These are phyloP conservation scores for Usnea hakonensis DNA, from an alignment of 495 filamentous ascomycete genomes.

Conservation along the genomic window DNA sequence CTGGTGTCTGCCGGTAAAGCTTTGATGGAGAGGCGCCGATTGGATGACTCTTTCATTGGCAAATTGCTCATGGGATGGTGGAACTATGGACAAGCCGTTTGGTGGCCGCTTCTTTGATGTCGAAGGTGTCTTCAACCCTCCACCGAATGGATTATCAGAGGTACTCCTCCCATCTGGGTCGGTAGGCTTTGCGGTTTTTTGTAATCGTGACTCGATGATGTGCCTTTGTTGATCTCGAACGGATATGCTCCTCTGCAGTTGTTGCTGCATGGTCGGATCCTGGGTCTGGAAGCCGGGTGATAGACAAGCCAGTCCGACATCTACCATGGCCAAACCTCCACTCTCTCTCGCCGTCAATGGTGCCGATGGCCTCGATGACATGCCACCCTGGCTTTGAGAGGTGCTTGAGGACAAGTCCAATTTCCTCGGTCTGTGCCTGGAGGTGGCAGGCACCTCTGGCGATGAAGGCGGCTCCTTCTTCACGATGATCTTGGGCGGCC, in stretches of 20 bases:
- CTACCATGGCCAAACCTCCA: slow-evolving; percentile 69
- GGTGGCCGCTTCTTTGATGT: slow-evolving; percentile 72
- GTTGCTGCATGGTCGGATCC: slow-evolving; percentile 93
- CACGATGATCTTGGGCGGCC: slow-evolving; percentile 70
- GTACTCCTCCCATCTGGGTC: slow-evolving; percentile 55
- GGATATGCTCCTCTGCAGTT: slow-evolving; percentile 85
- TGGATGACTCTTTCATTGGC: slow-evolving; percentile 94
- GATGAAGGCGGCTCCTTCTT: slow-evolving; percentile 91
- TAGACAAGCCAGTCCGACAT: slow-evolving; percentile 88
- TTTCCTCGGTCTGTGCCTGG: slow-evolving; percentile 77
- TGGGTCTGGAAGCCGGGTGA: slow-evolving; percentile 94
- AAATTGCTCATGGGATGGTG: slow-evolving; percentile 90
- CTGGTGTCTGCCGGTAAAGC: slow-evolving; percentile 84
- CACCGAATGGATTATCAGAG: slow-evolving; percentile 44
- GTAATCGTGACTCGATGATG: slow-evolving; percentile 87
- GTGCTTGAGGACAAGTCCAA: slow-evolving; percentile 78
- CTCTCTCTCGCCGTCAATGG: slow-evolving; percentile 73
- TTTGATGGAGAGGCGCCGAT: slow-evolving; percentile 91
- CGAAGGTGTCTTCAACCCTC: slow-evolving; percentile 56
- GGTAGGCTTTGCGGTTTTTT: slow-evolving; percentile 71
- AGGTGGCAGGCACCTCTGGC: slow-evolving; percentile 61
- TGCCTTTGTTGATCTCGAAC: slow-evolving; percentile 89
- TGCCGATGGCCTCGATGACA: slow-evolving; percentile 56
- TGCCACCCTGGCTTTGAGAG: slow-evolving; percentile 43
- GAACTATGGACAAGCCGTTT: slow-evolving; percentile 88